These are phyloP conservation scores for Dalechampia spathulata DNA, from an alignment of 441 rosid species.

Conservation along the genomic window DNA sequence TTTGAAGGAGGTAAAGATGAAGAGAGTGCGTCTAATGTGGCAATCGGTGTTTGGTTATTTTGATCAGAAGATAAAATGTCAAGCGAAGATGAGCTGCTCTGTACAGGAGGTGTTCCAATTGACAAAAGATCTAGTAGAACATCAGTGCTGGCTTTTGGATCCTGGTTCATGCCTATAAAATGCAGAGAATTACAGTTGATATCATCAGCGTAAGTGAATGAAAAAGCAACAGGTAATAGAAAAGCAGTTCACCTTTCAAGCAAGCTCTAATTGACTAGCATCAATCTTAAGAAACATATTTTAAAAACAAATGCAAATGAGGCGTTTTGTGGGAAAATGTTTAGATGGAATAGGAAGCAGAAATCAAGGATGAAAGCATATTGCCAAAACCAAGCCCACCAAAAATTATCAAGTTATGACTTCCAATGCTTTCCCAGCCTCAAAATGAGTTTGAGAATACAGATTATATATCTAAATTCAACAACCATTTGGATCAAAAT, in stretches of 20 bases:
- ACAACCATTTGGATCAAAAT: no score
- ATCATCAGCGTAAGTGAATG: slow-evolving; percentile 8
- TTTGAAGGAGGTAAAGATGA: slow-evolving; percentile 32
- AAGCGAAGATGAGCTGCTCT: slow-evolving; percentile 40
- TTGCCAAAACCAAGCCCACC: no score
- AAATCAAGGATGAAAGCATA: no score
- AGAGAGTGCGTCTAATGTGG: slow-evolving; percentile 42
- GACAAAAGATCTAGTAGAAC: slow-evolving; percentile 83
- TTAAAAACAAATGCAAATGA: no score
- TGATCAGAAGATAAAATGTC: slow-evolving; percentile 52
- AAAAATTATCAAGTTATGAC: no score
- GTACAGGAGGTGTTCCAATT: slow-evolving; percentile 64
- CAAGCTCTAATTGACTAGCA: background rate
- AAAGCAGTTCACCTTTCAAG: no score
- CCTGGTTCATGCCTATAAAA: slow-evolving; percentile 45
- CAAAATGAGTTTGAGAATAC: no score
- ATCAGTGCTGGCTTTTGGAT: slow-evolving; percentile 72
- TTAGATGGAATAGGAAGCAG: no score
- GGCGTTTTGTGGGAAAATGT: no score
- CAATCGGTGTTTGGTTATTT: slow-evolving; percentile 28
- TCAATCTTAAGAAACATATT: background rate
- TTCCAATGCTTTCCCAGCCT: no score
- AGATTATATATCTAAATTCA: no score
- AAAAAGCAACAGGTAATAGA: no score
- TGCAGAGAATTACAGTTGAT: slow-evolving; percentile 3